These are phyloP conservation scores for Aspergillus fumigatus DNA, from an alignment of 2,329 filamentous ascomycete genomes.

Conservation along the genomic window DNA sequence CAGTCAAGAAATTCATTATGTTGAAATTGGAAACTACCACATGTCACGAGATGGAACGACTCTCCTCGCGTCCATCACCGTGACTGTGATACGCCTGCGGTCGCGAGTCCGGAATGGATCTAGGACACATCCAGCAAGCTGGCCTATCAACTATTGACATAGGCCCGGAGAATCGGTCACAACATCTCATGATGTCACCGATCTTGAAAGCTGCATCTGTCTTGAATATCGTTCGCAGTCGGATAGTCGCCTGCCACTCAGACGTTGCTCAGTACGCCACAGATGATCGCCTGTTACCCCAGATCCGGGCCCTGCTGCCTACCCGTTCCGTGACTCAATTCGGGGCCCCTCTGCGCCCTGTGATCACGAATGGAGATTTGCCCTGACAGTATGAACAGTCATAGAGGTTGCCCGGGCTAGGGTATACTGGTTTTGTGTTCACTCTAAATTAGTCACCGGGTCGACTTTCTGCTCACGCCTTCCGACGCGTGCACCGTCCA, in stretches of 20 bases:
- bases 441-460: slow-evolving; percentile 8
- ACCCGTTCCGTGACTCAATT: slow-evolving; percentile 1
- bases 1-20: not conserved
- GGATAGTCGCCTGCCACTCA: not conserved
- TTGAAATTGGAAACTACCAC: not conserved
- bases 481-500: slow-evolving; percentile 17
- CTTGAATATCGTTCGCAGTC: not conserved
- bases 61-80: not conserved
- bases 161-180: not conserved
- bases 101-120: not conserved
- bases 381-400: not conserved
- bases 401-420: not conserved
- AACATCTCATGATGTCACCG: not conserved
- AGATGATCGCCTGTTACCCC: not conserved
- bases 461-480: slow-evolving; percentile 6
- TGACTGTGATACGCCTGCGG: not conserved
- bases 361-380: not conserved
- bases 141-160: too few species aligned
- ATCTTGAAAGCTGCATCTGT: not conserved
- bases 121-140: not conserved
- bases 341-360: not conserved
- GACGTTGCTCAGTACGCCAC: not conserved
- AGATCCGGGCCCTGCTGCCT: not conserved
- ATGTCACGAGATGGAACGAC: slow-evolving; percentile 5
- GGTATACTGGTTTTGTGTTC: not conserved